Evolutionary conservation across 352 stramenopile genomes (phyloP).

Genomic region (Phytophthora niederhauseri): DNA sequence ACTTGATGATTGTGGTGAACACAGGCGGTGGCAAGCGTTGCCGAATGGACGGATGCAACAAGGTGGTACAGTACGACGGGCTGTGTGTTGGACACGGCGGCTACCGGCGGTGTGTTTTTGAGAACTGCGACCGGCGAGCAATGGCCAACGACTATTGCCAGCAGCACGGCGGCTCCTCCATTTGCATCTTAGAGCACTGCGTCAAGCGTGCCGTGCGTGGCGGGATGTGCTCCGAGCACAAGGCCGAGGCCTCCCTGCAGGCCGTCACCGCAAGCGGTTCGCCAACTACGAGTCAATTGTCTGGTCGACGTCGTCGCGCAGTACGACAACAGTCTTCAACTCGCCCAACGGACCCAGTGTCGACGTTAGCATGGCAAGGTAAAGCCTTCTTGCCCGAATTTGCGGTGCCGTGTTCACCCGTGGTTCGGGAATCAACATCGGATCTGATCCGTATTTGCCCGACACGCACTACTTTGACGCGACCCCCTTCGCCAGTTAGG

Average conservation of each 20-base stretch:
- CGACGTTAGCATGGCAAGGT: constrained; percentile 3
- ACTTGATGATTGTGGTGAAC: too few species aligned
- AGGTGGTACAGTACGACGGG: constrained; percentile 54
- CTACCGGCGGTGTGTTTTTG: constrained; percentile 50
- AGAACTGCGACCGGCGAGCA: constrained; percentile 44
- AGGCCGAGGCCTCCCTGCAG: constrained; percentile 19
- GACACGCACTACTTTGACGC: not conserved
- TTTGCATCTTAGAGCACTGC: constrained; percentile 24
- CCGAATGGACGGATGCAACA: constrained; percentile 40
- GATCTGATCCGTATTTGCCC: too few species aligned
- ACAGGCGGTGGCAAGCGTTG: constrained; percentile 46
- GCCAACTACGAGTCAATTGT: constrained; percentile 10
- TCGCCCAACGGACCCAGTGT: not conserved
- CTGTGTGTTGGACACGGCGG: constrained; percentile 57
- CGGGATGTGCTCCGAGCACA: constrained; percentile 37
- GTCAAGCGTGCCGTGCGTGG: constrained; percentile 34
- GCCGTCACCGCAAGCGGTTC: constrained; percentile 8
- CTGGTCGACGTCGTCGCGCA: not conserved
- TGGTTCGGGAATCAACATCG: too few species aligned
- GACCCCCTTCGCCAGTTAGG: not conserved
- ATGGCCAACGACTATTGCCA: constrained; percentile 54
- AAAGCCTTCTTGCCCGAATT: not conserved
- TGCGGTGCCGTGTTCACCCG: not conserved
- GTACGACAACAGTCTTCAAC: not conserved
- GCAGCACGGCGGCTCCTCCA: constrained; percentile 46